Conservation (phyloP, 1,284 basidiomycete genomes). For the Tremellales sp. region DNA sequence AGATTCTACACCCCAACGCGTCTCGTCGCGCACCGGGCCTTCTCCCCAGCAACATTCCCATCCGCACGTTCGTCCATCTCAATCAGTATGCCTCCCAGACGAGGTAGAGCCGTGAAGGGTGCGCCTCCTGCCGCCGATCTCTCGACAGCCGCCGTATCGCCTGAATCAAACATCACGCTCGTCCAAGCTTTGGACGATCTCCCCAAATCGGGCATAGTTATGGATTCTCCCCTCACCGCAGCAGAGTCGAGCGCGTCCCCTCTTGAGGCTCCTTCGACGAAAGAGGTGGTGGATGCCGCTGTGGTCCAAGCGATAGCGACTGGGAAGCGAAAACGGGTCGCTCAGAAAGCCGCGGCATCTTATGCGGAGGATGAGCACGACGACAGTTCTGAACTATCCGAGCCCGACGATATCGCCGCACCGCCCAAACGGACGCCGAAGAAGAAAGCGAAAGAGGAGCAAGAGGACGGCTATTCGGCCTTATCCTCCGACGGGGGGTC, state of each 20-base stretch:
- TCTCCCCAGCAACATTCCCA: too few relatives aligned
- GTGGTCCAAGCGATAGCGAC: slow-evolving; percentile 6
- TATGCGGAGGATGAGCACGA: too few relatives aligned
- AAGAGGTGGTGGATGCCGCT: slow-evolving; percentile 14
- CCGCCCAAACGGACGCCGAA: slow-evolving; percentile 8
- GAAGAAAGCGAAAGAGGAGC: slow-evolving; percentile 7
- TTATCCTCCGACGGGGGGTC: not conserved
- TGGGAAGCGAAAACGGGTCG: slow-evolving; percentile 2
- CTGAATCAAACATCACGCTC: slow-evolving; percentile 6
- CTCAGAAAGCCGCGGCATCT: too few relatives aligned
- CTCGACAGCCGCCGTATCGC: not conserved
- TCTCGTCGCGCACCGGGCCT: too few relatives aligned
- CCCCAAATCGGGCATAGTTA: slow-evolving; percentile 5
- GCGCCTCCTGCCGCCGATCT: not conserved
- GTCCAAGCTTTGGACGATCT: slow-evolving; percentile 16
- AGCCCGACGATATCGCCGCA: too few relatives aligned
- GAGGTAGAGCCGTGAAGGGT: not conserved
- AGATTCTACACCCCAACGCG: too few relatives aligned
- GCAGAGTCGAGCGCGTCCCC: slow-evolving; percentile 2
- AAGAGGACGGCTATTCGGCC: slow-evolving; percentile 3
- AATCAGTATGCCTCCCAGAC: slow-evolving; percentile 9
- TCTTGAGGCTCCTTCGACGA: not conserved
- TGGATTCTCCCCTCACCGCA: slow-evolving; percentile 11
- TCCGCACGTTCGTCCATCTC: too few relatives aligned
- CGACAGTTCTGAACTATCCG: too few relatives aligned